Evolutionary conservation across 495 filamentous ascomycete genomes (phyloP).

Genomic region (Aspergillus homomorphus): DNA sequence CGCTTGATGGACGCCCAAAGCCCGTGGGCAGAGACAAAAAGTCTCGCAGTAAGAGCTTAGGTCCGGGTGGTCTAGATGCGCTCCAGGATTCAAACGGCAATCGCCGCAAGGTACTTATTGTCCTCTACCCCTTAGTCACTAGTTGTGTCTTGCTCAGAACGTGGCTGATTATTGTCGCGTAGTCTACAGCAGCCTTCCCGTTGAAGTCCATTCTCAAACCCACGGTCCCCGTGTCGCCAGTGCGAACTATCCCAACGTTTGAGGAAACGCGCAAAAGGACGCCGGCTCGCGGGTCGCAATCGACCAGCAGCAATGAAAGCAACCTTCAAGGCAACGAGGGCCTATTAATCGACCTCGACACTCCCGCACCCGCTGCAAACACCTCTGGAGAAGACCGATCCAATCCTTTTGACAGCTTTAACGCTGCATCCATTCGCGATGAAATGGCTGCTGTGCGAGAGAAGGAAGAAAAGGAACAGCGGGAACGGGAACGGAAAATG

Average conservation of each 20-base stretch:
- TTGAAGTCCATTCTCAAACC: slow-evolving; percentile 85
- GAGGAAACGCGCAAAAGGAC: slow-evolving; percentile 44
- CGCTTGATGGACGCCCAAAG: slow-evolving; percentile 31
- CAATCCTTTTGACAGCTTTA: slow-evolving; percentile 59
- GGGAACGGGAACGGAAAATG: slow-evolving; percentile 60
- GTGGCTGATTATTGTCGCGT: slow-evolving; percentile 4
- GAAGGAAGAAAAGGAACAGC: slow-evolving; percentile 67
- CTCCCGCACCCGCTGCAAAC: slow-evolving; percentile 31
- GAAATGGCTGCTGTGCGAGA: slow-evolving; percentile 73
- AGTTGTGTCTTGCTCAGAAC: slow-evolving; percentile 13
- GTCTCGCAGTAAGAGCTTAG: slow-evolving; percentile 90
- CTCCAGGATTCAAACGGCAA: slow-evolving; percentile 78
- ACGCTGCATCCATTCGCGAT: slow-evolving; percentile 52
- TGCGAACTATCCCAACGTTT: slow-evolving; percentile 55
- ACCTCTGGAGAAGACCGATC: slow-evolving; percentile 39
- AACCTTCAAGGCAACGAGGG: slow-evolving; percentile 31
- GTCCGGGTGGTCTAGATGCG: slow-evolving; percentile 82
- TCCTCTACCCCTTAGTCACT: neutral
- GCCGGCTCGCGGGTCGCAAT: slow-evolving; percentile 30
- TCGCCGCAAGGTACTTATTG: slow-evolving; percentile 65
- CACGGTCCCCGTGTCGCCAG: slow-evolving; percentile 65
- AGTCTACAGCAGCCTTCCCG: slow-evolving; percentile 56
- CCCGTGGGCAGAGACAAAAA: slow-evolving; percentile 57
- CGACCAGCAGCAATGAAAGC: slow-evolving; percentile 16
- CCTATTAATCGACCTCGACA: slow-evolving; percentile 48